Conservation (phyloP, 1,139 yeast species). For the Debaryomyces psychrophilus region DNA sequence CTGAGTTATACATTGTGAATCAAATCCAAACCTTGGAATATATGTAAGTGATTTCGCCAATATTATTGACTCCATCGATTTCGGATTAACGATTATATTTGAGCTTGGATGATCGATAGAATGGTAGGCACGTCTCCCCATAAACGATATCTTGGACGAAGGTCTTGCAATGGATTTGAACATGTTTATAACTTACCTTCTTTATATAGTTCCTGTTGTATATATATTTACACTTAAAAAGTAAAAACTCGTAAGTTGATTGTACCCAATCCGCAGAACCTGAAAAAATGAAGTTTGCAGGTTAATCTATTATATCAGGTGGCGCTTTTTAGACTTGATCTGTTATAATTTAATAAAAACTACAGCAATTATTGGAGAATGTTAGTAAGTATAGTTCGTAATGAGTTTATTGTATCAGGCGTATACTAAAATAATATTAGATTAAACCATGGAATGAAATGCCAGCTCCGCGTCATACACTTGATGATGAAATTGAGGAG, state of each 20-base stretch:
- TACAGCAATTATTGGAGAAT: neutral
- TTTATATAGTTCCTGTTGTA: neutral
- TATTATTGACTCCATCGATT: conserved; percentile 36
- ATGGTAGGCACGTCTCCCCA: conserved; percentile 28
- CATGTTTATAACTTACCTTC: neutral
- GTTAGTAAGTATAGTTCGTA: conserved; percentile 3
- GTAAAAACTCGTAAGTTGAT: neutral
- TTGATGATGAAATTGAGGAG: conserved; percentile 47
- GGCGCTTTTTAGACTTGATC: conserved; percentile 3
- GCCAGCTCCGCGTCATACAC: conserved; percentile 56
- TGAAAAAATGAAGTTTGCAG: conserved; percentile 6
- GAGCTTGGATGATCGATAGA: conserved; percentile 41
- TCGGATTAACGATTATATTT: conserved; percentile 33
- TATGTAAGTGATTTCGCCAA: conserved; percentile 42
- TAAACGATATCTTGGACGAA: neutral
- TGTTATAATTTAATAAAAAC: neutral
- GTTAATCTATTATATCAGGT: conserved; percentile 2
- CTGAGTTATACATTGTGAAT: conserved; percentile 57
- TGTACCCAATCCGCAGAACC: neutral
- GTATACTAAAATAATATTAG: conserved; percentile 25
- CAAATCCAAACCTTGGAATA: conserved; percentile 75
- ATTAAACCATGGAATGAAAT: conserved; percentile 60
- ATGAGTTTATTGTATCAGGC: neutral
- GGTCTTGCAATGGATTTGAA: conserved; percentile 5
- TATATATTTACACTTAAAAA: neutral